Base-by-base conservation (phyloP, 2,329 filamentous ascomycete species). In the Colletotrichum sp. region DNA sequence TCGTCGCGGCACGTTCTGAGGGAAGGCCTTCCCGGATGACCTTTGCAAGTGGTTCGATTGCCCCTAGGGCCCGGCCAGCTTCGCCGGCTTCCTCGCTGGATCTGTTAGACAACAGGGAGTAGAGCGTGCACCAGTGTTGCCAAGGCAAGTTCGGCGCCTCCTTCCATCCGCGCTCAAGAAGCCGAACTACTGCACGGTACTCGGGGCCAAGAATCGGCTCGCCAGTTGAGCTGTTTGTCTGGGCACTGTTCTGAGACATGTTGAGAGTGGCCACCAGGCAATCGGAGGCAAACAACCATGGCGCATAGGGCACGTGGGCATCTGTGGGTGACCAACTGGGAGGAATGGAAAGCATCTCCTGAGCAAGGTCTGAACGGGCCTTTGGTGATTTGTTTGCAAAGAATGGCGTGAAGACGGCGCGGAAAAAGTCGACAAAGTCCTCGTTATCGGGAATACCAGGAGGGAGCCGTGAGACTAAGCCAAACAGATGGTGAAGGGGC, bases 31-130 rank as follows among this genome's bases (percentile, higher is more conserved):
- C 86, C 47, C 86, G 78, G 6, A 93, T 76, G 2, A 82, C 78
- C 76, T 90, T 92, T 1, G 94, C 90, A 5, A 97, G 78, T 2
- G 93, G 93, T 74, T 97, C 95, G 51, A 96, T 86, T 2, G 95
- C 87, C 29, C 90, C 89, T 64, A 94, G 86, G 7, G 92, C 90
- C 54, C 92, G 87, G 8, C 91, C 92, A 18, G 90, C 89, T 75
- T 95, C 91, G 5, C 94, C 94, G 66, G 90, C 89, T 76, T 95
- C 91, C 15, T 87, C 84, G 21, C 86, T 88, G 8, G 93, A 89
- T 66, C 90, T 89, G 11, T 87, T 82, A 5, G 89, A 84, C 11
- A 94, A 83, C 1, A 86, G 82, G 11, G 88, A 84, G 66, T 94
- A 90, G 1, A 96, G 84, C 0, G 85, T 81, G 31, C 85, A 80